Conservation (phyloP, 2,329 filamentous ascomycete species). For the Diplocarpon mali region DNA sequence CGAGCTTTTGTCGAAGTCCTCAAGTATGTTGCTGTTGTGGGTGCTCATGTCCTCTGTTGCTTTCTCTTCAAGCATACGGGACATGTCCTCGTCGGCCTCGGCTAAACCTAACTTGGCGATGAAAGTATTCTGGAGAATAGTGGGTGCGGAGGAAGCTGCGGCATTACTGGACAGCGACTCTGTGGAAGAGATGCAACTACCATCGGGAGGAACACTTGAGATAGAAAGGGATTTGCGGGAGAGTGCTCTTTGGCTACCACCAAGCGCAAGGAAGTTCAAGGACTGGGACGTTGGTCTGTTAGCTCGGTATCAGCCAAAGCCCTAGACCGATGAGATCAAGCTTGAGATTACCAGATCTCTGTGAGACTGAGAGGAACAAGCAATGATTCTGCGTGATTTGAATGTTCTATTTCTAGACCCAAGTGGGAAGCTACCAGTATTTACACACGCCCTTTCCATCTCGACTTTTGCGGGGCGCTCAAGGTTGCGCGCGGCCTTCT, state of each 20-base stretch:
- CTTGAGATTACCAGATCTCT: no score
- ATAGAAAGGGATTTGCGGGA: conserved; percentile 29
- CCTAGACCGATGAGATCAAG: no score
- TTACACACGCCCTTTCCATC: no score
- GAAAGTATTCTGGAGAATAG: conserved; percentile 23
- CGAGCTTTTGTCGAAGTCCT: background rate
- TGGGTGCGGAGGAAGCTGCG: conserved; percentile 8
- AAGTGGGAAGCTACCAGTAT: no score
- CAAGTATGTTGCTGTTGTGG: conserved; percentile 6
- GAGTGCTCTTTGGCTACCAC: conserved; percentile 43
- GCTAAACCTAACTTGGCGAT: conserved; percentile 11
- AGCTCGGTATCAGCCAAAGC: conserved; percentile 35
- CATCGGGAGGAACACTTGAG: conserved; percentile 36
- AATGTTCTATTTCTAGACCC: no score
- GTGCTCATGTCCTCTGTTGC: conserved; percentile 1
- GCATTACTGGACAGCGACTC: conserved; percentile 11
- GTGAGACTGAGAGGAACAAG: no score
- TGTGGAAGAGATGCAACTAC: conserved; percentile 47
- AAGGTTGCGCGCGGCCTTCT: no score
- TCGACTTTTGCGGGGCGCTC: no score
- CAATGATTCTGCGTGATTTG: no score
- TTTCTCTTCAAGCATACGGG: no score
- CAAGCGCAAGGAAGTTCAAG: conserved; percentile 44
- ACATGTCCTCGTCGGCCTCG: background rate
- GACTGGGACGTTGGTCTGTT: conserved; percentile 60